A percentile compares a stretch with the other conserved stretches of the same genome.
These are phyloP conservation scores for Irpex rosettiformis DNA, from an alignment of 1,284 basidiomycete species.

Conservation along the genomic window DNA sequence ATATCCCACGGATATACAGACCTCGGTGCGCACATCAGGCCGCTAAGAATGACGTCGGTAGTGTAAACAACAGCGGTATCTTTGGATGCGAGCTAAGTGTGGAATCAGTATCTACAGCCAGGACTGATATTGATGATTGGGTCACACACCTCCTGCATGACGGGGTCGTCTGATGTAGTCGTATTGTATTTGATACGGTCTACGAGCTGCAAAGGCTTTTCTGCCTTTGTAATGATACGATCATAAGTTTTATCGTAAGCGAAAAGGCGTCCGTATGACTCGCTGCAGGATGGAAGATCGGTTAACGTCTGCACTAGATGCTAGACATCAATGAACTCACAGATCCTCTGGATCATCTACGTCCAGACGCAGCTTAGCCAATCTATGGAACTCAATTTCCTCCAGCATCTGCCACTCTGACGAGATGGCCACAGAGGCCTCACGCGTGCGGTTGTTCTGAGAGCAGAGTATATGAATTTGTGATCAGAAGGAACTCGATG, in stretches of 20 bases:
- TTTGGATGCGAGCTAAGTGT: constrained; percentile 67
- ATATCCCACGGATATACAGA: constrained; percentile 99
- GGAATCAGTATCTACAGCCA: not conserved
- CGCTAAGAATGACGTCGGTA: constrained; percentile 93
- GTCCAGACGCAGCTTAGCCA: constrained; percentile 89
- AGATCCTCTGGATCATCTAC: constrained; percentile 89
- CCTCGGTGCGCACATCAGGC: constrained; percentile 94
- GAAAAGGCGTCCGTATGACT: constrained; percentile 86
- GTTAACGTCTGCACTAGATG: constrained; percentile 4
- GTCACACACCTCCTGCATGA: constrained; percentile 77
- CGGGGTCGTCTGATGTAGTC: constrained; percentile 95
- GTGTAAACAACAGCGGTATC: constrained; percentile 86
- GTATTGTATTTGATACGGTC: constrained; percentile 98
- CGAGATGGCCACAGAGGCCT: constrained; percentile 92
- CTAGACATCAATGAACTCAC: constrained; percentile 42
- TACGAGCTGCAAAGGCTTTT: constrained; percentile 86
- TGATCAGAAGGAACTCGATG: not conserved
- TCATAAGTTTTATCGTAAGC: constrained; percentile 96
- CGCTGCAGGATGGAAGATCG: constrained; percentile 41
- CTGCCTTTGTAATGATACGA: constrained; percentile 91
- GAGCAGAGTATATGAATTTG: constrained; percentile 7
- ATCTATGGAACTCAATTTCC: constrained; percentile 95
- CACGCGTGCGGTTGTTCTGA: constrained; percentile 85
- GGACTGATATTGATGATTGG: not conserved
- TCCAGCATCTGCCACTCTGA: constrained; percentile 93